Evolutionary conservation across 257 asterid genomes (phyloP), one percentile per base, ranked within the genome.

Genomic region (Eustoma russellianum): DNA sequence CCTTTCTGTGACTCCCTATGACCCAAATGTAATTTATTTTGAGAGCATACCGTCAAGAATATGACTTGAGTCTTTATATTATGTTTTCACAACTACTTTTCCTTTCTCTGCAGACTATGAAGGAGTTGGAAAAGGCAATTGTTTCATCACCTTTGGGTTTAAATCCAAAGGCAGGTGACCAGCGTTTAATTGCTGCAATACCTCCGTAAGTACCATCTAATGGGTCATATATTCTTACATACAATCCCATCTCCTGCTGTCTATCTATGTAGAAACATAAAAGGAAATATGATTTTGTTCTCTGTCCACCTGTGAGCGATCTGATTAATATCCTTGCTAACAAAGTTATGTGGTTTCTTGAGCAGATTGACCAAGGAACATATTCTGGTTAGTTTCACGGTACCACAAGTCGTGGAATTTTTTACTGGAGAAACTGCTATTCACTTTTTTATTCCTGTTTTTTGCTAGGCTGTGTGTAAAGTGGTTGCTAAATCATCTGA

Each of bases 131-230:
- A 68, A 91, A 91, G 66, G 96, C 98, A 64, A 86, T 91, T 53
- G 61, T 71, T 55, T 68, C 81, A 16, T 91, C 98, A 62, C 98
- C 98, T 0, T 60, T 91, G 71, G 95, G 98, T 50, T 74, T 91
- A 69, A 91, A 91, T 69, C 98, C 96, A 13, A 70, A 76, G 60
- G 13, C 83, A n/a, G 98, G 84, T 61, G 60, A 8, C 70, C 89
- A 91, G 53, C 87, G 94, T 28, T 56, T 87, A 74, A 48, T 87
- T 67, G 84, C 75, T 57, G 79, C 96, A 6, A 82, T 91, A 62
- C 98, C 98, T 59, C 83, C 98, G 96, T 91, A 84, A 82, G 96
- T 53, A 64, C 59, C n/a, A n/a, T n/a, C n/a, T n/a, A n/a, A n/a
- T 56, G 17, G n/a, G 38, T 61, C 53, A 58, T 47, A 62, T 46